Conservation (phyloP, 75 land plant genomes). For the Pinus albicaulis region DNA sequence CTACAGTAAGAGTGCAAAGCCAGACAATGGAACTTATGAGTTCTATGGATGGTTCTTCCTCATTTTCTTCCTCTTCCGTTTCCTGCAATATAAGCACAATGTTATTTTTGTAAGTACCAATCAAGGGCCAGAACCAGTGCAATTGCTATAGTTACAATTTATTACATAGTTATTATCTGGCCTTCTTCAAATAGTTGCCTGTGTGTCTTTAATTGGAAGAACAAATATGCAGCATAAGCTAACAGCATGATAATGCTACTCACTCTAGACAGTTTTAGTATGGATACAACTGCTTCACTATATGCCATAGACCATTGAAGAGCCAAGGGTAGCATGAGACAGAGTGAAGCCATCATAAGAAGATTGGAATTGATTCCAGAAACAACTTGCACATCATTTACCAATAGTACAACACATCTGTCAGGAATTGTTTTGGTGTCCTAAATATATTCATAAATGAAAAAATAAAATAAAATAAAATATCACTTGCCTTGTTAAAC, state of each 20-base stretch:
- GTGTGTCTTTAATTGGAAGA: conserved; percentile 64
- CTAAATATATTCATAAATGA: background rate
- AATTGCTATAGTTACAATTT: too few relatives aligned
- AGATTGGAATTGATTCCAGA: conserved; percentile 34
- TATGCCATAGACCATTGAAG: conserved; percentile 24
- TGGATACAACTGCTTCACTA: background rate
- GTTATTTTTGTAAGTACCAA: background rate
- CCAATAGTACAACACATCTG: background rate
- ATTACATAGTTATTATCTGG: background rate
- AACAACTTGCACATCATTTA: background rate
- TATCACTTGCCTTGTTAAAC: conserved; percentile 43
- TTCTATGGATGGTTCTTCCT: conserved; percentile 60
- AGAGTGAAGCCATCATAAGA: conserved; percentile 40
- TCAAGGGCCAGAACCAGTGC: background rate
- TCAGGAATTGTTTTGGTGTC: background rate
- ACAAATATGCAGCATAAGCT: conserved; percentile 51
- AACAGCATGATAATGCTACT: conserved; percentile 59
- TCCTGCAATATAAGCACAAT: conserved; percentile 13
- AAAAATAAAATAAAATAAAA: conserved; percentile 30
- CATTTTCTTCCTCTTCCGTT: conserved; percentile 24
- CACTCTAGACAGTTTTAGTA: conserved; percentile 39
- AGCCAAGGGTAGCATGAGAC: conserved; percentile 51
- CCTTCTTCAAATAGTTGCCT: conserved; percentile 54
- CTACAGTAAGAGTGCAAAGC: conserved; percentile 68
- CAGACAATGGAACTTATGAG: conserved; percentile 59